phyloP scores from a whole-genome alignment of 371 early-diverging fungal genomes.

The Lichtheimia ramosa region DNA sequence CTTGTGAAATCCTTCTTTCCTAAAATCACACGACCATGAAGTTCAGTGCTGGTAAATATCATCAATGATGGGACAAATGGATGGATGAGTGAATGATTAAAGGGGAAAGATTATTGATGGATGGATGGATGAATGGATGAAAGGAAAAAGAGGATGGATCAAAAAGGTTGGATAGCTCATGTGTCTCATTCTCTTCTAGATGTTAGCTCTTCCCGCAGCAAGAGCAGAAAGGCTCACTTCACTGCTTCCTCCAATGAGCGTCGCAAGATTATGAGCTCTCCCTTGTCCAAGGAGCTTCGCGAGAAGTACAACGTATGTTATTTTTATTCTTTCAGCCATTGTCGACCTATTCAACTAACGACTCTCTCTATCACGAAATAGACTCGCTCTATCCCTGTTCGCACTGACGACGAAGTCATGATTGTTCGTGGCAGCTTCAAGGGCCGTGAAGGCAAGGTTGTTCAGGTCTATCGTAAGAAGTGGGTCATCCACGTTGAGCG shows the following conservation, averaged over 20 bases:
- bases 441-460: constrained; percentile 97
- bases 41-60: constrained; percentile 13
- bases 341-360: too few relatives aligned
- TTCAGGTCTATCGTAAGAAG: constrained; percentile 95
- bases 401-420: constrained; percentile 96
- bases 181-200: constrained; percentile 36
- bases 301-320: constrained; percentile 90
- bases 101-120: not conserved
- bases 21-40: constrained; percentile 7
- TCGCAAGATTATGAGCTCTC: constrained; percentile 93
- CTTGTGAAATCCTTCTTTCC: constrained; percentile 6
- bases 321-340: too few relatives aligned
- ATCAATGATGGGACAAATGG: not conserved
- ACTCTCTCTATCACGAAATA: constrained; percentile 18
- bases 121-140: constrained; percentile 6
- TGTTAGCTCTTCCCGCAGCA: constrained; percentile 94
- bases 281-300: constrained; percentile 96
- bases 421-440: constrained; percentile 94
- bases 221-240: constrained; percentile 98
- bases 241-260: constrained; percentile 91
- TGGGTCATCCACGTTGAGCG: constrained; percentile 98
- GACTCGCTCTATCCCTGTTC: constrained; percentile 93
- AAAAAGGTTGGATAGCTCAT: not conserved
- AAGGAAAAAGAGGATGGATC: not conserved
- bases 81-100: not conserved